These are phyloP conservation scores for Oidiodendron maius DNA, from an alignment of 495 filamentous ascomycete species.

Conservation along the genomic window DNA sequence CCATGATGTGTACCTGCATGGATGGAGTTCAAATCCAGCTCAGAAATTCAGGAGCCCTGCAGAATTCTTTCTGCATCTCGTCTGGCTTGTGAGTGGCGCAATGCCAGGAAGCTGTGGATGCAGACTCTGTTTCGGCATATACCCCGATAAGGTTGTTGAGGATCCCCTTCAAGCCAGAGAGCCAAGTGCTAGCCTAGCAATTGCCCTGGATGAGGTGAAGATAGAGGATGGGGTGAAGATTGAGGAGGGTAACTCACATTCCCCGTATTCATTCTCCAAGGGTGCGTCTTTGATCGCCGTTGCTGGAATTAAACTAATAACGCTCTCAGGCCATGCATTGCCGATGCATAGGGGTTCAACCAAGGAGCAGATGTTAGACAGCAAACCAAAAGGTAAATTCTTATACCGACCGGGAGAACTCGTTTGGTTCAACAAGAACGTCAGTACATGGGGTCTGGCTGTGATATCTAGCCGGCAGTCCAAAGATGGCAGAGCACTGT, in stretches of 20 bases:
- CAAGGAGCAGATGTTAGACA: slow-evolving; percentile 27
- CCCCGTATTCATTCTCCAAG: no score
- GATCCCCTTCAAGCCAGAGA: no score
- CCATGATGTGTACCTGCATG: slow-evolving; percentile 61
- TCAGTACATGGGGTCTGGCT: slow-evolving; percentile 49
- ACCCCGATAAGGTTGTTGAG: no score
- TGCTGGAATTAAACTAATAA: not conserved
- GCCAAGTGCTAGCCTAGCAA: no score
- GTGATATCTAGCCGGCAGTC: slow-evolving; percentile 34
- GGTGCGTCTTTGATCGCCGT: not conserved
- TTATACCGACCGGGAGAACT: slow-evolving; percentile 53
- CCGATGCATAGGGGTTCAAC: slow-evolving; percentile 25
- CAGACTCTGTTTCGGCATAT: slow-evolving; percentile 25
- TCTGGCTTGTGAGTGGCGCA: slow-evolving; percentile 54
- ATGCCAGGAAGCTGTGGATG: slow-evolving; percentile 59
- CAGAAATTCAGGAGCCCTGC: slow-evolving; percentile 53
- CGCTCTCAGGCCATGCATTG: not conserved
- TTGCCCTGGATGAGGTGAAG: no score
- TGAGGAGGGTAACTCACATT: slow-evolving; percentile 8
- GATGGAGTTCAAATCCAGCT: slow-evolving; percentile 49
- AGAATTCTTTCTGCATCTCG: slow-evolving; percentile 56
- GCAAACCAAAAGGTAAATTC: slow-evolving; percentile 28
- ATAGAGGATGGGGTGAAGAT: not conserved
- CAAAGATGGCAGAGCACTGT: slow-evolving; percentile 25
- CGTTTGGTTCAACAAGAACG: slow-evolving; percentile 50